Evolutionary conservation across 441 rosid genomes (phyloP).

Genomic region (Adansonia gregorii): DNA sequence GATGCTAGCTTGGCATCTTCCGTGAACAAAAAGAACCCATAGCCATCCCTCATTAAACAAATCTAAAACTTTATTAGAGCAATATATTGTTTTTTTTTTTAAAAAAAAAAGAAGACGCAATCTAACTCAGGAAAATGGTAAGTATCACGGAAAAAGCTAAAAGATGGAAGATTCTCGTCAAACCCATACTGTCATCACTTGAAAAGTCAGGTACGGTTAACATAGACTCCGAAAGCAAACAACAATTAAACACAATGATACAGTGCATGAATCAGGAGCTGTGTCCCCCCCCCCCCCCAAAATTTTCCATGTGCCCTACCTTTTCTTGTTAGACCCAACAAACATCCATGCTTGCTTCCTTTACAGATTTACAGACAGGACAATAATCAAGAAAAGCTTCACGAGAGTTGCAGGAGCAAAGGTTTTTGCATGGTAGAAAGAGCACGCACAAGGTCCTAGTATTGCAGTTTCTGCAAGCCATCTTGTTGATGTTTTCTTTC

Average conservation of each 20-base stretch:
- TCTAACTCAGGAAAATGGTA: slow-evolving; percentile 33
- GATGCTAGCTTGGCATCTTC: neutral
- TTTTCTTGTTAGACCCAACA: slow-evolving; percentile 38
- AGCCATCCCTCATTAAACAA: too few relatives aligned
- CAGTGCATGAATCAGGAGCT: neutral
- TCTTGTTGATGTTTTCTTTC: slow-evolving; percentile 15
- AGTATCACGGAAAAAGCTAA: neutral
- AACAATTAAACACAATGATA: neutral
- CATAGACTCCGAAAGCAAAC: slow-evolving; percentile 19
- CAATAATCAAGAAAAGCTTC: slow-evolving; percentile 47
- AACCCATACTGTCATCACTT: slow-evolving; percentile 18
- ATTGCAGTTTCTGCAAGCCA: slow-evolving; percentile 48
- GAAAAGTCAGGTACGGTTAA: neutral
- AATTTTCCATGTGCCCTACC: neutral
- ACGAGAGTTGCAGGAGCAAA: slow-evolving; percentile 58
- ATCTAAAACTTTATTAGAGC: too few relatives aligned
- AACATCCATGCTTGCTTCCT: slow-evolving; percentile 55
- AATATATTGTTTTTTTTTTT: too few relatives aligned
- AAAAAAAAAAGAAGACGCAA: neutral
- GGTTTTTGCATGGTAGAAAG: slow-evolving; percentile 59
- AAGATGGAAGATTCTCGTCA: slow-evolving; percentile 17
- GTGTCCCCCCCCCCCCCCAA: slow-evolving; percentile 16
- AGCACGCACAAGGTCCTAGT: slow-evolving; percentile 42
- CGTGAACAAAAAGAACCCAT: neutral
- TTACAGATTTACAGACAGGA: slow-evolving; percentile 53